phyloP scores from a whole-genome alignment of 2,329 filamentous ascomycete genomes.

The Pyricularia sp. region DNA sequence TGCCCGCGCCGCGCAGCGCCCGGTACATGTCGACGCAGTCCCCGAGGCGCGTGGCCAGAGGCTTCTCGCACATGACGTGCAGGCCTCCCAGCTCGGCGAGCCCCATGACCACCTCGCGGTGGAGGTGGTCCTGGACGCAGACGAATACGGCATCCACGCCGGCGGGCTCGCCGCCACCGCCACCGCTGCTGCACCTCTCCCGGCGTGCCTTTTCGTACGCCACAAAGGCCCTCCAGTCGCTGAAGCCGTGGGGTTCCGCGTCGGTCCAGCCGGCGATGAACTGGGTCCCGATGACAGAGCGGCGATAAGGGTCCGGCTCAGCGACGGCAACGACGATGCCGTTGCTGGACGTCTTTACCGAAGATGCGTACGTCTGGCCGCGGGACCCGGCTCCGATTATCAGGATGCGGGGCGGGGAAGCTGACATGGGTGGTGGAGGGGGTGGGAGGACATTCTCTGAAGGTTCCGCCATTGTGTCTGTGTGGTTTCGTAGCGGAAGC shows the following conservation, averaged over 20 bases:
- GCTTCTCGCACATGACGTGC: constrained; percentile 94
- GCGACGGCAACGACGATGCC: constrained; percentile 69
- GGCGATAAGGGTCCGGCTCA: constrained; percentile 72
- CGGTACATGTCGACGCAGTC: constrained; percentile 71
- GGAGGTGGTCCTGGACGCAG: constrained; percentile 77
- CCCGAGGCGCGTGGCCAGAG: constrained; percentile 66
- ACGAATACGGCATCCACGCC: constrained; percentile 55
- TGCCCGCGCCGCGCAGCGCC: constrained; percentile 34
- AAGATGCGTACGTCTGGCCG: constrained; percentile 63
- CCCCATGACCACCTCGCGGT: constrained; percentile 69
- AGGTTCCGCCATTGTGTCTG: not conserved
- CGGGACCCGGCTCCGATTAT: constrained; percentile 78
- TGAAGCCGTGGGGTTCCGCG: constrained; percentile 57
- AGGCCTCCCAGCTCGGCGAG: constrained; percentile 58
- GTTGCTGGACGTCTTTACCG: constrained; percentile 53
- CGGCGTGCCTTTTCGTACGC: constrained; percentile 59
- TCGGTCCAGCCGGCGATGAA: constrained; percentile 59
- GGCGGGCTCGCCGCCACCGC: constrained; percentile 24
- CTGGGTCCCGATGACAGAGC: constrained; percentile 56
- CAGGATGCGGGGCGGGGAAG: constrained; percentile 54
- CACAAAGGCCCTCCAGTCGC: constrained; percentile 68
- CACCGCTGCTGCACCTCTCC: constrained; percentile 26
- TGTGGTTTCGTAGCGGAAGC: not conserved
- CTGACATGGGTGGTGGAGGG: constrained; percentile 33
- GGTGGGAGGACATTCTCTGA: constrained; percentile 18